Percentiles rank a stretch among this genome's conserved stretches.
Evolutionary conservation across 2,329 filamentous ascomycete genomes (phyloP).

Genomic region (Ophiocordyceps robertsii): DNA sequence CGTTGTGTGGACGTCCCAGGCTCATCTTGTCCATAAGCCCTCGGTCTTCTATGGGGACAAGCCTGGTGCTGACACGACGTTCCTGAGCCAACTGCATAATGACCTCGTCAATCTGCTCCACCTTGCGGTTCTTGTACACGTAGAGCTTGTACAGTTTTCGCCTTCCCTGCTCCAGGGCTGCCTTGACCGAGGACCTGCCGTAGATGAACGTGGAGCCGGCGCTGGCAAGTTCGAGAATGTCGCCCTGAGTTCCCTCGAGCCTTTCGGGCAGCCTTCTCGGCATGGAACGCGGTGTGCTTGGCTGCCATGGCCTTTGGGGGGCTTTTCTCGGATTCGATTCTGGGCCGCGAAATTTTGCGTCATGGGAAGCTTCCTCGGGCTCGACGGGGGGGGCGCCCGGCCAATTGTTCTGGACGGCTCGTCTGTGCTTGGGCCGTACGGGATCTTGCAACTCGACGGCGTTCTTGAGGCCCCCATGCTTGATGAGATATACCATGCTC

Average conservation of each 20-base stretch:
- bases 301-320: too few species aligned
- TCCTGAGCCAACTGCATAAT: constrained; percentile 33
- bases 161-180: constrained; percentile 53
- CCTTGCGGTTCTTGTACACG: constrained; percentile 48
- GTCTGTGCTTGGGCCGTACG: constrained; percentile 1
- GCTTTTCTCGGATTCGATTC: too few species aligned
- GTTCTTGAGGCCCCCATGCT: constrained; percentile 25
- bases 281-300: too few species aligned
- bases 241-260: too few species aligned
- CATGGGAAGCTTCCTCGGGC: too few species aligned
- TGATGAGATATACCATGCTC: constrained; percentile 41
- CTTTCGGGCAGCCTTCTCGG: too few species aligned
- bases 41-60: constrained; percentile 47
- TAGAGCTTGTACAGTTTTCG: constrained; percentile 79
- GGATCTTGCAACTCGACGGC: constrained; percentile 11
- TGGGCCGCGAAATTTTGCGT: too few species aligned
- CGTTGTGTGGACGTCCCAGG: constrained; percentile 74
- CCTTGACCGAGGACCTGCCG: constrained; percentile 66
- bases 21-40: constrained; percentile 74
- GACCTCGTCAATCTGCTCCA: constrained; percentile 28
- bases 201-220: constrained; percentile 88
- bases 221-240: constrained; percentile 37
- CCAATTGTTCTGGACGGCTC: too few species aligned
- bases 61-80: constrained; percentile 38
- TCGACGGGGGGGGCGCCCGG: too few species aligned